Evolutionary conservation across 306 rosid genomes (phyloP).

Genomic region (Prinsepia uniflora): DNA sequence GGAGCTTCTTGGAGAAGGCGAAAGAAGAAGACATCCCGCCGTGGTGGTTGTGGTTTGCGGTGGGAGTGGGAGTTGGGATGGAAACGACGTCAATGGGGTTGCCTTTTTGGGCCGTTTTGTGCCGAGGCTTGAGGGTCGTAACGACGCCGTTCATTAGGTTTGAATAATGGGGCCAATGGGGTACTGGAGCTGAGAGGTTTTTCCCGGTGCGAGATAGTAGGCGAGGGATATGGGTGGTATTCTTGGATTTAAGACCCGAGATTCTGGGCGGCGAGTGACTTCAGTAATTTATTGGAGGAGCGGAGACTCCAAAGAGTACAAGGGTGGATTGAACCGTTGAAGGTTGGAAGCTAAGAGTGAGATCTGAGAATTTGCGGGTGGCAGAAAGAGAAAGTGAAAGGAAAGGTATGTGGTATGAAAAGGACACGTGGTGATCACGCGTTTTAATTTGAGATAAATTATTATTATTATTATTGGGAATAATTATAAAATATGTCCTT

Average conservation of each 20-base stretch:
- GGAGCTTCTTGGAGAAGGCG: not conserved
- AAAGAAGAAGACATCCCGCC: not conserved
- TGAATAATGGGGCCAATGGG: not conserved
- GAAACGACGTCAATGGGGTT: not conserved
- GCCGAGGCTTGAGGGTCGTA: constrained; percentile 4
- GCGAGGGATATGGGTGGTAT: too few species aligned
- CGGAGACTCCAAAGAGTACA: constrained; percentile 51
- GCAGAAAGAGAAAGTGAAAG: not conserved
- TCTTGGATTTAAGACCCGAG: too few species aligned
- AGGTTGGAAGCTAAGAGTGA: not conserved
- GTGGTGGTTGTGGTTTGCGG: not conserved
- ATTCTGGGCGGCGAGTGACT: too few species aligned
- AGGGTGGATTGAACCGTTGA: not conserved
- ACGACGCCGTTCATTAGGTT: constrained; percentile 42
- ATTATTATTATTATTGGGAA: too few species aligned
- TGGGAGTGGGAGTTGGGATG: not conserved
- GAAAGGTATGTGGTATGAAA: not conserved
- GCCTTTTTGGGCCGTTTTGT: constrained; percentile 7
- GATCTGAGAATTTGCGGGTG: not conserved
- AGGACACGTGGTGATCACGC: not conserved
- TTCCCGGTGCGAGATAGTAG: too few species aligned
- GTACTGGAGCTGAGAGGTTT: too few species aligned
- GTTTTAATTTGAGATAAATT: not conserved
- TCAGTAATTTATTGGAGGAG: not conserved
- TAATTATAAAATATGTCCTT: too few species aligned